Evolutionary conservation across 192 early-diverging fungal species (phyloP).

Genomic region (Linnemannia hyalina): DNA sequence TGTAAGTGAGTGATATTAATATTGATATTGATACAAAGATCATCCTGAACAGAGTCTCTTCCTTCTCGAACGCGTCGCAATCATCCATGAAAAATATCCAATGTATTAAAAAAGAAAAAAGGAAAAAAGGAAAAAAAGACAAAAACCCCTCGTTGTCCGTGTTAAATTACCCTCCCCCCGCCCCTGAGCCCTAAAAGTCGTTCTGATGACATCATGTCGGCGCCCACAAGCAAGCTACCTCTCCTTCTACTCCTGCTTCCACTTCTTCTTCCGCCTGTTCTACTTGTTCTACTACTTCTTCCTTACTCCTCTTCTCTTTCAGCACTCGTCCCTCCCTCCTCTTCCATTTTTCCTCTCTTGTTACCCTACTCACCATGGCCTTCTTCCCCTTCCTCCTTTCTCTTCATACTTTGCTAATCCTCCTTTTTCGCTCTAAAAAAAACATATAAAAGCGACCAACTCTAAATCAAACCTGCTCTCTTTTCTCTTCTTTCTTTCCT

Average conservation of each 20-base stretch:
- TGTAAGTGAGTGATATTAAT: no score
- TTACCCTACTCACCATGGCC: no score
- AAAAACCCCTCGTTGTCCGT: no score
- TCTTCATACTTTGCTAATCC: background rate
- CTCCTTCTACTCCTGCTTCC: background rate
- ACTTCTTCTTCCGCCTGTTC: background rate
- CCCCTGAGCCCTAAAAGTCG: background rate
- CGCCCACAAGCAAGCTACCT: background rate
- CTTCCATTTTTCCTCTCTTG: background rate
- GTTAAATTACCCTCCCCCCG: no score
- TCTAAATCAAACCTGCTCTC: background rate
- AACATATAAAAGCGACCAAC: no score
- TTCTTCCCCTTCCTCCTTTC: background rate
- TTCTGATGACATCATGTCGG: background rate
- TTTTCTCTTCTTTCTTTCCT: background rate
- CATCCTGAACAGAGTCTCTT: no score
- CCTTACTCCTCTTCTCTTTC: background rate
- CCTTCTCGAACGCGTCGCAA: background rate
- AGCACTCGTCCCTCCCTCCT: background rate
- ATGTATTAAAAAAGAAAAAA: no score
- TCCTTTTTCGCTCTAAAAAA: no score
- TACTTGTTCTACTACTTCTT: background rate
- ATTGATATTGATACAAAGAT: no score
- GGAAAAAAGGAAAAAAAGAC: no score
- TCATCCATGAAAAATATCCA: background rate